Evolutionary conservation across 1,139 yeast genomes (phyloP).

Genomic region (Geotrichum citri-aurantii): DNA sequence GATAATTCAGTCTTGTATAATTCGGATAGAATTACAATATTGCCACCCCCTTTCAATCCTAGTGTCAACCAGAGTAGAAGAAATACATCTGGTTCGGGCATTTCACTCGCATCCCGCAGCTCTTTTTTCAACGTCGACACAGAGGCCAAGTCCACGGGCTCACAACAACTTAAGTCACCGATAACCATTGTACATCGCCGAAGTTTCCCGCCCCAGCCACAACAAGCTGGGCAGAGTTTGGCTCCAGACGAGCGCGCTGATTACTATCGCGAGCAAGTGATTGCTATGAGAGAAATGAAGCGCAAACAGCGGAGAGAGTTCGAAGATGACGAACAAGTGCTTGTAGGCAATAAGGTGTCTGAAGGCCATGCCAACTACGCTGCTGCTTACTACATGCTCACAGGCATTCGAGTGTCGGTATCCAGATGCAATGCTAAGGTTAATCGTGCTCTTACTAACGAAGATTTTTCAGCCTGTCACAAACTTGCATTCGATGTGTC

Average conservation of each 20-base stretch:
- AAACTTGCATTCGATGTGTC: slow-evolving; percentile 82
- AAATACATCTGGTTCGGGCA: background rate
- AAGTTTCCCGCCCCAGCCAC: slow-evolving; percentile 16
- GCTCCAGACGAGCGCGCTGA: slow-evolving; percentile 16
- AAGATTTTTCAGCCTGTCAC: slow-evolving; percentile 64
- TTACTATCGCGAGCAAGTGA: slow-evolving; percentile 17
- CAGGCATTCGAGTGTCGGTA: slow-evolving; percentile 94
- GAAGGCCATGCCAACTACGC: slow-evolving; percentile 93
- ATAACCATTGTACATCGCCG: slow-evolving; percentile 17
- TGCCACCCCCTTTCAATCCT: background rate
- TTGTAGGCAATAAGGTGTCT: slow-evolving; percentile 75
- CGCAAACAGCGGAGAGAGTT: slow-evolving; percentile 39
- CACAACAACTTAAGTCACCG: slow-evolving; percentile 12
- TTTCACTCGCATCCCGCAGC: background rate
- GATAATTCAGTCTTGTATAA: background rate
- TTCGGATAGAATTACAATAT: background rate
- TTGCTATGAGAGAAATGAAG: slow-evolving; percentile 37
- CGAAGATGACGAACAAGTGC: slow-evolving; percentile 56
- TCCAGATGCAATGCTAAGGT: slow-evolving; percentile 80
- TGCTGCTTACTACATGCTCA: slow-evolving; percentile 93
- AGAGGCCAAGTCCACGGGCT: slow-evolving; percentile 7
- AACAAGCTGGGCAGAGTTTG: slow-evolving; percentile 7
- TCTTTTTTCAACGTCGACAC: background rate
- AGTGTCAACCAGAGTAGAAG: background rate
- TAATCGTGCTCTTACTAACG: slow-evolving; percentile 63